A percentile compares a stretch with the other conserved stretches of the same genome.
Evolutionary conservation across 768 basidiomycete genomes (phyloP).

Genomic region (Cytidiella melzeri): DNA sequence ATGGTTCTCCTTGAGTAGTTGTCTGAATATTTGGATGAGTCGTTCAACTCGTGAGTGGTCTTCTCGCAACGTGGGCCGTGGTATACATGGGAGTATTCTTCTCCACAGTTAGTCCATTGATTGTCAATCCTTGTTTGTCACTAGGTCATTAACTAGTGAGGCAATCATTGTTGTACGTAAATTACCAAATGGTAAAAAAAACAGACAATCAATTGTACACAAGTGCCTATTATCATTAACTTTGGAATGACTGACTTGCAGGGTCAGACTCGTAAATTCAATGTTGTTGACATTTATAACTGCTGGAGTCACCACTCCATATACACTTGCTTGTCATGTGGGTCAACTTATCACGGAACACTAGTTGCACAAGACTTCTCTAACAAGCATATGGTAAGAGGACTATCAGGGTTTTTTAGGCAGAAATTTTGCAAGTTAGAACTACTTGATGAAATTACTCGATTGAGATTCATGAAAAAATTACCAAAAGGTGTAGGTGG

Average conservation of each 20-base stretch:
- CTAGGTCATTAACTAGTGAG: conserved; percentile 9
- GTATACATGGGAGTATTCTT: too few relatives aligned
- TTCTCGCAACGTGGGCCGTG: too few relatives aligned
- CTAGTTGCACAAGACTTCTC: conserved; percentile 15
- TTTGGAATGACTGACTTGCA: conserved; percentile 26
- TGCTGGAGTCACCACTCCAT: conserved; percentile 15
- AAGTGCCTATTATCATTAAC: conserved; percentile 16
- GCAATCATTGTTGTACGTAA: conserved; percentile 7
- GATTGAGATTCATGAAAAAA: conserved; percentile 15
- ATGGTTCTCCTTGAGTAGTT: too few relatives aligned
- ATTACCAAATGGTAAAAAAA: conserved; percentile 10
- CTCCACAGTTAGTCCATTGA: too few relatives aligned
- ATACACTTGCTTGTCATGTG: conserved; percentile 19
- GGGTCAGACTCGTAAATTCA: conserved; percentile 15
- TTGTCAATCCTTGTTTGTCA: too few relatives aligned
- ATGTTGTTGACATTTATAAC: conserved; percentile 15
- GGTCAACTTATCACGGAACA: conserved; percentile 14
- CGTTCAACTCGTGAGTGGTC: too few relatives aligned
- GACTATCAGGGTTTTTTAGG: conserved; percentile 10
- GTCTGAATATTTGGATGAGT: too few relatives aligned
- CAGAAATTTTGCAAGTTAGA: conserved; percentile 27
- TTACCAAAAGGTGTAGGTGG: conserved; percentile 16
- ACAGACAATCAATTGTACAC: conserved; percentile 8
- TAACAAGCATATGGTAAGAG: conserved; percentile 6
- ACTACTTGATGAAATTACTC: conserved; percentile 30